Percentiles rank a stretch among this genome's conserved stretches.
Conservation (phyloP, 495 filamentous ascomycete species). For the Tuber aestivum region DNA sequence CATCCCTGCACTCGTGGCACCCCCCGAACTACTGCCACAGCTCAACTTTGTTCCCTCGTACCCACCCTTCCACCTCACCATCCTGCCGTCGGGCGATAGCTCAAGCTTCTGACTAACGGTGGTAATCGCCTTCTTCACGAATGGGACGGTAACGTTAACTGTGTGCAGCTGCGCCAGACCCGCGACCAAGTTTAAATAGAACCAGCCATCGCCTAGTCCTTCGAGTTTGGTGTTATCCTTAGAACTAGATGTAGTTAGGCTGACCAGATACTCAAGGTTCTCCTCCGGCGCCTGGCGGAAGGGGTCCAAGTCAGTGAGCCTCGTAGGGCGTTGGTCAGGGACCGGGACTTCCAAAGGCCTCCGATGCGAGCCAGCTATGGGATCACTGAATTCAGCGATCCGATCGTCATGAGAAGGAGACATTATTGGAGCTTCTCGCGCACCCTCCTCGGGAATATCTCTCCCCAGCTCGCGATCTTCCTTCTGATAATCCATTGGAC, state of each 20-base stretch:
- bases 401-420: constrained; percentile 35
- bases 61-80: constrained; percentile 69
- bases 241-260: constrained; percentile 49
- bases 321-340: constrained; percentile 58
- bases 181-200: constrained; percentile 73
- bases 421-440: constrained; percentile 38
- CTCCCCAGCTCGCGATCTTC: constrained; percentile 45
- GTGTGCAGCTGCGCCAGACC: constrained; percentile 78
- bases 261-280: constrained; percentile 68
- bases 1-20: constrained; percentile 45
- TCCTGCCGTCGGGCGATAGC: constrained; percentile 64
- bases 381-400: constrained; percentile 35
- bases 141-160: constrained; percentile 66
- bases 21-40: constrained; percentile 48
- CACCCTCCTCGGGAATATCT: constrained; percentile 29
- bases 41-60: constrained; percentile 54
- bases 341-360: constrained; percentile 5
- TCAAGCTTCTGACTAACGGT: constrained; percentile 65
- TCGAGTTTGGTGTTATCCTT: constrained; percentile 47
- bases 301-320: constrained; percentile 66
- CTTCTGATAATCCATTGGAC: constrained; percentile 48
- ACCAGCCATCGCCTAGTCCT: constrained; percentile 59
- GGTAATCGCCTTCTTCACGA: constrained; percentile 60
- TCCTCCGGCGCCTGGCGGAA: constrained; percentile 62
- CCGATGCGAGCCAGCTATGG: constrained; percentile 20